Evolutionary conservation across 192 early-diverging fungal genomes (phyloP).

Genomic region (Geranomyces michiganensis): DNA sequence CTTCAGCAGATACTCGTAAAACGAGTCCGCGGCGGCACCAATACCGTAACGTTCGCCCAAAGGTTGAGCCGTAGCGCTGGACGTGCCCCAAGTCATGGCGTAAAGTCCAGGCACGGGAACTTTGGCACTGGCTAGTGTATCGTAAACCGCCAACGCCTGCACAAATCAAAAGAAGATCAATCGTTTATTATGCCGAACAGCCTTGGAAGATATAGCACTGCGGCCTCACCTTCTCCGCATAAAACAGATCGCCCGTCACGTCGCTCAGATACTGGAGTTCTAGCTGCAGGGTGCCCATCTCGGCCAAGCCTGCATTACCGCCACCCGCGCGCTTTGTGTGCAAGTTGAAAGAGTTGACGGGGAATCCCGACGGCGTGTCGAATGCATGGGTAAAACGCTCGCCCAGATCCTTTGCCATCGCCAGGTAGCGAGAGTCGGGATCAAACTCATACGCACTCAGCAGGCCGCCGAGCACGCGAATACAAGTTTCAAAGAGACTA

Average conservation of each 20-base stretch:
- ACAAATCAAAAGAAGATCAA: slow-evolving; percentile 2
- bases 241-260: slow-evolving; percentile 72
- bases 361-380: slow-evolving; percentile 77
- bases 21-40: slow-evolving; percentile 48
- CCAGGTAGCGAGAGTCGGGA: slow-evolving; percentile 63
- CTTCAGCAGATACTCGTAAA: slow-evolving; percentile 57
- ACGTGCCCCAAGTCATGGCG: slow-evolving; percentile 53
- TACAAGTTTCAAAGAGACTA: slow-evolving; percentile 89
- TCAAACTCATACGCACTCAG: slow-evolving; percentile 78
- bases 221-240: slow-evolving; percentile 47
- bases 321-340: slow-evolving; percentile 17
- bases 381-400: slow-evolving; percentile 84
- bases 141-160: slow-evolving; percentile 8
- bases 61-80: neutral
- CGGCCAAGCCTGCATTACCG: slow-evolving; percentile 25
- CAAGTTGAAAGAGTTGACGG: slow-evolving; percentile 72
- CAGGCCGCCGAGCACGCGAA: slow-evolving; percentile 79
- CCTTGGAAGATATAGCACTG: slow-evolving; percentile 7
- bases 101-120: slow-evolving; percentile 51
- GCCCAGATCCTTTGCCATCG: slow-evolving; percentile 73
- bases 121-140: neutral
- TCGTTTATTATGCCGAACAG: no score
- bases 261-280: slow-evolving; percentile 83
- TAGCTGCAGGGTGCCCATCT: slow-evolving; percentile 70
- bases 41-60: slow-evolving; percentile 37